These are phyloP conservation scores for Rubia balearica DNA, from an alignment of 305 asterid genomes.

Conservation along the genomic window DNA sequence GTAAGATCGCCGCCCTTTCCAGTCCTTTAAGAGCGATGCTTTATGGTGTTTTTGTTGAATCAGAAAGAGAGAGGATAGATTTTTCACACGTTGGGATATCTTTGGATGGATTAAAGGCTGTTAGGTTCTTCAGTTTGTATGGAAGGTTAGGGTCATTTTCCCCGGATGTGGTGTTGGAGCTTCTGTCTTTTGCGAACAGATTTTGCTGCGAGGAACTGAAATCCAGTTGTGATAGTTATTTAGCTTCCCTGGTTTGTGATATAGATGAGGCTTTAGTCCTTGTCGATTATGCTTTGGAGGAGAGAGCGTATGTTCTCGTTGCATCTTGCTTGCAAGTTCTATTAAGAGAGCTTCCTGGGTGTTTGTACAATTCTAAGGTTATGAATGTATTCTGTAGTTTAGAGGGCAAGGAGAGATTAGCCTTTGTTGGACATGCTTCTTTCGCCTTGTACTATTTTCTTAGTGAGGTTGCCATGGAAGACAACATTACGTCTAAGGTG, in stretches of 20 bases:
- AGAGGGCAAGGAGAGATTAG: constrained; percentile 41
- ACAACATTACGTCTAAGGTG: constrained; percentile 38
- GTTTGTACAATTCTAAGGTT: constrained; percentile 37
- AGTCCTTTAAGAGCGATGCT: constrained; percentile 43
- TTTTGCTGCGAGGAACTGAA: constrained; percentile 59
- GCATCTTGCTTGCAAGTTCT: constrained; percentile 56
- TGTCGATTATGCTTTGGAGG: constrained; percentile 54
- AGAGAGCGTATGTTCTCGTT: constrained; percentile 38
- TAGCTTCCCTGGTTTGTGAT: constrained; percentile 39
- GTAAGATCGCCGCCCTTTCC: constrained; percentile 47
- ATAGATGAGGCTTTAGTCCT: constrained; percentile 45
- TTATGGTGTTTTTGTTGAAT: constrained; percentile 45
- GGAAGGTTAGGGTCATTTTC: constrained; percentile 31
- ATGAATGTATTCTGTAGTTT: constrained; percentile 39
- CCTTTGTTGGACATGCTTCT: constrained; percentile 43
- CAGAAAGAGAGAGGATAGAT: constrained; percentile 37
- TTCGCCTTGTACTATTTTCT: constrained; percentile 51
- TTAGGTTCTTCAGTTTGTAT: constrained; percentile 33
- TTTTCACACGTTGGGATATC: constrained; percentile 49
- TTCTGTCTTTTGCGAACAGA: constrained; percentile 48
- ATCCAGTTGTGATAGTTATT: constrained; percentile 41
- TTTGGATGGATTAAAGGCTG: constrained; percentile 40
- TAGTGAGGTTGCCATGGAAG: constrained; percentile 49
- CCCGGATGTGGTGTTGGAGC: constrained; percentile 40
- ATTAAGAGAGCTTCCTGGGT: constrained; percentile 49